Evolutionary conservation across 2,329 filamentous ascomycete species (phyloP).

Genomic region (Phyllosticta citrichinensis): DNA sequence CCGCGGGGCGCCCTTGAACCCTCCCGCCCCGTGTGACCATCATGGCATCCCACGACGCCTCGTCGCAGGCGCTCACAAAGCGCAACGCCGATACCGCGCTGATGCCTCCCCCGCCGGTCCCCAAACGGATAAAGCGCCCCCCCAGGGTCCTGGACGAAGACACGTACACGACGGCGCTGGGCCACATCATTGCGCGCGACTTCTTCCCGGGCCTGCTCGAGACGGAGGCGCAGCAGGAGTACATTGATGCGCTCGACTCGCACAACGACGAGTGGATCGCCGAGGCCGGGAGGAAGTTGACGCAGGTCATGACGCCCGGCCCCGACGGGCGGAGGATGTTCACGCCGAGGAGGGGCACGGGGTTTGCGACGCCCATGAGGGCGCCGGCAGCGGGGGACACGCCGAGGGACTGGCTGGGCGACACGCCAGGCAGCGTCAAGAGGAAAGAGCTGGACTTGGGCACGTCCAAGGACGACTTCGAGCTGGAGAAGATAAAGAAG

Average conservation of each 20-base stretch:
- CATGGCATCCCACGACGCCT: slow-evolving; percentile 25
- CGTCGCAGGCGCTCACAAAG: slow-evolving; percentile 51
- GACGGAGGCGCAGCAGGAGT: slow-evolving; percentile 79
- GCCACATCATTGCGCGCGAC: slow-evolving; percentile 89
- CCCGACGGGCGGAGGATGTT: slow-evolving; percentile 34
- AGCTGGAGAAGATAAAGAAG: slow-evolving; percentile 27
- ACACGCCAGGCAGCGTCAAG: slow-evolving; percentile 59
- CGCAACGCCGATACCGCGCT: slow-evolving; percentile 55
- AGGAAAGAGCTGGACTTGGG: slow-evolving; percentile 33
- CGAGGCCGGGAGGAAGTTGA: slow-evolving; percentile 55
- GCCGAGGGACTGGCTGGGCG: slow-evolving; percentile 56
- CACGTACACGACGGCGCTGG: slow-evolving; percentile 79
- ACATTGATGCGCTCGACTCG: slow-evolving; percentile 81
- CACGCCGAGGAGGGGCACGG: slow-evolving; percentile 29
- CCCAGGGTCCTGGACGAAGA: slow-evolving; percentile 87
- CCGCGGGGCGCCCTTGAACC: not conserved
- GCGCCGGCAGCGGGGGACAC: slow-evolving; percentile 38
- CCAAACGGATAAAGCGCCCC: slow-evolving; percentile 87
- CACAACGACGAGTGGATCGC: slow-evolving; percentile 78
- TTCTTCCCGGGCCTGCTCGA: slow-evolving; percentile 91
- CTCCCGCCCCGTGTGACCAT: slow-evolving; percentile 23
- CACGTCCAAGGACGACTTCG: slow-evolving; percentile 47
- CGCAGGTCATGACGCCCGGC: slow-evolving; percentile 72
- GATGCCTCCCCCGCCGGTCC: slow-evolving; percentile 78
- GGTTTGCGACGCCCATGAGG: slow-evolving; percentile 15